A percentile compares a stretch with the other conserved stretches of the same genome.
These are phyloP conservation scores for Aspergillus amoenus DNA, from an alignment of 2,329 filamentous ascomycete species.

Conservation along the genomic window DNA sequence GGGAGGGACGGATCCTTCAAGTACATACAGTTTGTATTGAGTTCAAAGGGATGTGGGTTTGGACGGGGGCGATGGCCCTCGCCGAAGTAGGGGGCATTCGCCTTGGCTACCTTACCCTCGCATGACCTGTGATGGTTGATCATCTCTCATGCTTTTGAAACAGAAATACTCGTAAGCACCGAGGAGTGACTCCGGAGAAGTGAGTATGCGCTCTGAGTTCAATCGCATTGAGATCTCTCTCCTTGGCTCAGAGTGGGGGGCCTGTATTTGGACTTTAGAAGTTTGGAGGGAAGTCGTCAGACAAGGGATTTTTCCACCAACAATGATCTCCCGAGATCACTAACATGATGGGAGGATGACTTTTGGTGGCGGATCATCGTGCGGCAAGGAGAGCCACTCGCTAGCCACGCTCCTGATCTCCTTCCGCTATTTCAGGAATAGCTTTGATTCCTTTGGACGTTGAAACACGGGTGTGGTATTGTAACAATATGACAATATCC, in stretches of 20 bases:
- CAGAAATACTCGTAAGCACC: background rate
- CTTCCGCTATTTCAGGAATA: background rate
- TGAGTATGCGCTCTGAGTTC: background rate
- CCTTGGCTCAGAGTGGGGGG: background rate
- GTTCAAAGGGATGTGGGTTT: background rate
- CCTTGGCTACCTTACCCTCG: background rate
- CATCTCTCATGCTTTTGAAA: background rate
- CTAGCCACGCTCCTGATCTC: background rate
- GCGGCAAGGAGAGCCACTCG: conserved; percentile 14
- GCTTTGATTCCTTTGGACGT: background rate
- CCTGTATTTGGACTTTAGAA: background rate
- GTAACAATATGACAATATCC: conserved; percentile 21
- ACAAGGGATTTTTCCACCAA: background rate
- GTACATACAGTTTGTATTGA: background rate
- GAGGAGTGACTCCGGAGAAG: too few species aligned
- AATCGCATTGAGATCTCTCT: background rate
- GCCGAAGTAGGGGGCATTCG: background rate
- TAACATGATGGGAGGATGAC: background rate
- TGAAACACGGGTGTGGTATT: conserved; percentile 14
- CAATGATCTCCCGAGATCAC: conserved; percentile 17
- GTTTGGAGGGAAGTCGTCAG: too few species aligned
- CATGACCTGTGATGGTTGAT: background rate
- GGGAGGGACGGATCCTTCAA: background rate
- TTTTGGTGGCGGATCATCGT: conserved; percentile 9
- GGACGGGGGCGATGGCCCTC: background rate